Base-by-base conservation (phyloP, 2,329 filamentous ascomycete species). In the Xylaria sp. region DNA sequence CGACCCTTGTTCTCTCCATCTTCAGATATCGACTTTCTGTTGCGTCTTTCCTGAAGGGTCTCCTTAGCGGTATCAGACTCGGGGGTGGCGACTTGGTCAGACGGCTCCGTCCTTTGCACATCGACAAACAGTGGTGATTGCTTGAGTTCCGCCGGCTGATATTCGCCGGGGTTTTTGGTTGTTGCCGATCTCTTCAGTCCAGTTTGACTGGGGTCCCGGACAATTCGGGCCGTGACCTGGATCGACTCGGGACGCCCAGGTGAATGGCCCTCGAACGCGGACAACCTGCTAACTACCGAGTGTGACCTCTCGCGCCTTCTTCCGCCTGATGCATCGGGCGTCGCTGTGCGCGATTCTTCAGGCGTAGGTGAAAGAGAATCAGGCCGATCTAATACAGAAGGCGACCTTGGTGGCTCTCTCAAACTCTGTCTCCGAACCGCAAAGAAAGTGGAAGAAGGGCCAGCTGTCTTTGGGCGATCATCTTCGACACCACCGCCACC, bases 171-270 rank as follows among this genome's bases (percentile, higher is more conserved):
- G 46, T 78, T 76, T 37, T 69, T 72, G 2, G 70, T 71, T 2
- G 69, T 63, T 17, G 82, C 79, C 1, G 75, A 66, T 18, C 69
- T 68, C 53, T 70, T 74, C 4, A 72, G 70, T 39, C 74, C 72
- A 18, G 69, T 69, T 29, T 81, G 76, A 18, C 68, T 70, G 9
- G 81, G 76, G 60, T 89, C 88, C 44, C 91, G 85, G 37, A 96
- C 77, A 59, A 96, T 96, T 47, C 88, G 85, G 44, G 92, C 90
- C 17, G 89, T 94, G 9, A 96, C 92, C 42, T 92, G 92, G n/a
- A 96, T 85, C 0, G 91, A 92, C 65, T 92, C 90, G 4, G 87
- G 82, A 1, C 77, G 76, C 5, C 79, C 77, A 16, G 76, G 73
- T n/a, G 75, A 54, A 57, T 5, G 61, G 52, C 38, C 69, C 61